Evolutionary conservation across 169 alveolate species (phyloP).

Genomic region (Cryptosporidium meleagridis): DNA sequence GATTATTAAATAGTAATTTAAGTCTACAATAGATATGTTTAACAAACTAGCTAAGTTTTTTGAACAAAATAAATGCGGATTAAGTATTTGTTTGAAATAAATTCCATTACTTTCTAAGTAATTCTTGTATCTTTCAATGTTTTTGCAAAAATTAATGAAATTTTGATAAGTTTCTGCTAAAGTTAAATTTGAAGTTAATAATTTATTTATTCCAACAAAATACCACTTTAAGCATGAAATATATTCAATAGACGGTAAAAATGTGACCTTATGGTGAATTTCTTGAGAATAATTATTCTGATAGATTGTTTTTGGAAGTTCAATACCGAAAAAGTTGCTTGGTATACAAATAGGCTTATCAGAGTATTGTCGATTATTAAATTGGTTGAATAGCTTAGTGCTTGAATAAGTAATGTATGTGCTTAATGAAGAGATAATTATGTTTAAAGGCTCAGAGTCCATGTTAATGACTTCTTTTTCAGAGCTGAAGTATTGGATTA

Average conservation of each 20-base stretch:
- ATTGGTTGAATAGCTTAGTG: neutral
- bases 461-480: neutral
- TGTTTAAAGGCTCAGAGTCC: neutral
- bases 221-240: slow-evolving; percentile 49
- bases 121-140: slow-evolving; percentile 2
- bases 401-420: slow-evolving; percentile 1
- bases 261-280: slow-evolving; percentile 13
- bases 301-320: neutral
- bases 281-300: neutral
- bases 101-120: neutral
- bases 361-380: neutral
- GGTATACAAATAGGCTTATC: slow-evolving; percentile 37
- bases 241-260: slow-evolving; percentile 45
- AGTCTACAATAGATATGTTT: neutral
- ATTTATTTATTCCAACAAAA: slow-evolving; percentile 11
- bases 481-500: neutral
- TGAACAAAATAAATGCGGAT: neutral
- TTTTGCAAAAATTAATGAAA: neutral
- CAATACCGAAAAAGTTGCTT: slow-evolving; percentile 1
- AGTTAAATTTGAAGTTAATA: neutral
- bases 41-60: neutral
- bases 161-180: neutral
- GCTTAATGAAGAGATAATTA: slow-evolving; percentile 23
- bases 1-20: slow-evolving; percentile 2
- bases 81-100: neutral